Base-by-base conservation (phyloP, 2,329 filamentous ascomycete species). In the Grosmannia huntii region DNA sequence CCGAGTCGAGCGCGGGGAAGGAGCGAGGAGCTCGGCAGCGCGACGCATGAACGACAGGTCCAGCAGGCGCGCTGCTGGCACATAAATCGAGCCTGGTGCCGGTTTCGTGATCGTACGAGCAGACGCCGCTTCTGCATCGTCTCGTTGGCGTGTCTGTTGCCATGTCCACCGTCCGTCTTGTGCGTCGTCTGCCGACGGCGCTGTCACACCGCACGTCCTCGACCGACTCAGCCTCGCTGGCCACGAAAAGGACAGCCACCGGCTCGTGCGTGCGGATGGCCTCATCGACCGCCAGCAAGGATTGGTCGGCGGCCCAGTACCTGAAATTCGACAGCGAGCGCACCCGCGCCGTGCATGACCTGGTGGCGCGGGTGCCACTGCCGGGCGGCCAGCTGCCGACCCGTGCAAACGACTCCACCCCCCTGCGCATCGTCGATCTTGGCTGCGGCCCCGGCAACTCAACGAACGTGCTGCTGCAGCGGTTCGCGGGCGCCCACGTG, bases 391-490 rank as follows among this genome's bases (percentile, higher is more conserved):
- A 25, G 10, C 53, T 60, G 16, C 60, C 61, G 1, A 10, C 7
- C 12, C 10, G 3, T 9, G 12, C 16, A n/a, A 21, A 16, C 10
- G 19, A 25, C 21, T 16, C 12, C 23, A 23, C 19, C 19, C 69
- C 77, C n/a, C 64, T 69, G 11, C 68, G 66, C 31, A 75, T 84
- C 62, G 70, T 81, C 63, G 81, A 84, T 60, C 70, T 84, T 1
- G 81, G 81, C 62, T 84, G 81, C 66, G 81, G 81, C 0, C 81
- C 81, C 0, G 81, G 77, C 5, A 84, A 83, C 68, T 81, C 77
- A 2, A 84, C 81, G 0, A 66, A 69, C 1, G 73, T 76, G 1
- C 71, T 84, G 1, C 67, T 68, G 5, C 63, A 66, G 3, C 71
- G 72, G 5, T 84, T 77, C 65, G 78, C 80, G 0, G 52, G 66